Base-by-base conservation (phyloP, 2,329 filamentous ascomycete species). In the Colletotrichum euphorbiae region DNA sequence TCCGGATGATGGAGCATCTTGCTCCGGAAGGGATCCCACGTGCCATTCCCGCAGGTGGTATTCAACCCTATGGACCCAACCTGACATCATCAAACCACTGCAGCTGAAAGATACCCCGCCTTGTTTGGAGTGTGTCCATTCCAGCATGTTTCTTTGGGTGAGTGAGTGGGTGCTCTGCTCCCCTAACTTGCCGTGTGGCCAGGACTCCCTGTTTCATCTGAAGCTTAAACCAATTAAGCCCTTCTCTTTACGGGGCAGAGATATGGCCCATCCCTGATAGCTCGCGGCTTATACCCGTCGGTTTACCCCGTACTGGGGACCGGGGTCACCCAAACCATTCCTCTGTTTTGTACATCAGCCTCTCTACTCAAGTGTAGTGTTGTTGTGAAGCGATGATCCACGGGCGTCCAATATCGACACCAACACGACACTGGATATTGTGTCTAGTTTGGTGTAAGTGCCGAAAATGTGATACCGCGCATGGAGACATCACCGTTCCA, bases 151-250 rank as follows among this genome's bases (percentile, higher is more conserved):
- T 66, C 40, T 40, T 40, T 28, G 42, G 31, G n/a, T 8, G 7
- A n/a, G 17, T 42, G n/a, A 5, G 15, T 21, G 19, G 31, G 13
- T n/a, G 19, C 17, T 24, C n/a, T 45, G 46, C 13, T 6, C 33
- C 31, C 7, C 9, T 9, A 12, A 54, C 56, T 31, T 46, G 42
- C 13, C 6, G 4, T 13, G 24, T 31, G 31, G 48, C 40, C 17
- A 15, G 48, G 31, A n/a, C 42, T 61, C 48, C 56, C n/a, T 46
- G 62, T 66, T 66, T 66, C 62, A 66, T 66, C 56, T 48, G 62
- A 61, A 61, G 46, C 55, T 65, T 65, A 46, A 59, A 46, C 56
- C 62, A 60, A 19, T 46, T n/a, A 46, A 60, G 36, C 55, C 24
- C 12, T 36, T 13, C 11, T 2, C 17, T 17, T 28, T 15, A 2